These are phyloP conservation scores for Pisolithus sp. DNA, from an alignment of 768 basidiomycete genomes.

Conservation along the genomic window DNA sequence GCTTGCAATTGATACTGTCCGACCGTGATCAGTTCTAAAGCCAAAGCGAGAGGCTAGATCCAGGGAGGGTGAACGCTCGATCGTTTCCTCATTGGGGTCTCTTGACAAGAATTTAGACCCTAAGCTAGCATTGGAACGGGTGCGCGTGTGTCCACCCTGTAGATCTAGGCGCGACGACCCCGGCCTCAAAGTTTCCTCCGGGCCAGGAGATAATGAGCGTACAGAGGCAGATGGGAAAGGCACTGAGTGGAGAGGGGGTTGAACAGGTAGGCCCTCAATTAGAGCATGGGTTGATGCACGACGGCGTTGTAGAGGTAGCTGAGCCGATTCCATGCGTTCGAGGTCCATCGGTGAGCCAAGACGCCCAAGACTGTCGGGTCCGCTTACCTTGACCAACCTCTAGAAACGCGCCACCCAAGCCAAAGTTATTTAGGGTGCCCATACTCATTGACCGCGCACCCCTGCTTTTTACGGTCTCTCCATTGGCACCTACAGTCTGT, in stretches of 20 bases:
- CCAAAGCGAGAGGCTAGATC: constrained; percentile 38
- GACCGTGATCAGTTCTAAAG: constrained; percentile 32
- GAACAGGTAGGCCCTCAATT: constrained; percentile 36
- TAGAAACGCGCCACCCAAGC: constrained; percentile 40
- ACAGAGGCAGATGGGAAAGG: constrained; percentile 59
- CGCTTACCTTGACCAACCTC: constrained; percentile 29
- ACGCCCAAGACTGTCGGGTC: constrained; percentile 30
- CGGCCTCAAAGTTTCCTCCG: constrained; percentile 32
- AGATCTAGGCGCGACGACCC: constrained; percentile 30
- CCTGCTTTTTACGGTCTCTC: constrained; percentile 34
- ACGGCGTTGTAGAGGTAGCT: constrained; percentile 39
- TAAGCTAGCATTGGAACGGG: constrained; percentile 46
- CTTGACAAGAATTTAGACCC: constrained; percentile 42
- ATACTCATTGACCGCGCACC: constrained; percentile 60
- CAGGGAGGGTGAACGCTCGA: constrained; percentile 32
- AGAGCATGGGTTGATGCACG: constrained; percentile 45
- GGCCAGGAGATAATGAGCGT: constrained; percentile 44
- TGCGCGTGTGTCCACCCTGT: constrained; percentile 34
- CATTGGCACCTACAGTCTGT: constrained; percentile 38
- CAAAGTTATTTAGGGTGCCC: constrained; percentile 52
- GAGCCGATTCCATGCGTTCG: constrained; percentile 37
- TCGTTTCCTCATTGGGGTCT: constrained; percentile 28
- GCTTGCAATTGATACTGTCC: constrained; percentile 42
- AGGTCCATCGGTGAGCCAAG: constrained; percentile 58
- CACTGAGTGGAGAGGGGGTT: constrained; percentile 42